phyloP scores from a whole-genome alignment of 78 protist genomes.

The Reticulomyxa filosa region DNA sequence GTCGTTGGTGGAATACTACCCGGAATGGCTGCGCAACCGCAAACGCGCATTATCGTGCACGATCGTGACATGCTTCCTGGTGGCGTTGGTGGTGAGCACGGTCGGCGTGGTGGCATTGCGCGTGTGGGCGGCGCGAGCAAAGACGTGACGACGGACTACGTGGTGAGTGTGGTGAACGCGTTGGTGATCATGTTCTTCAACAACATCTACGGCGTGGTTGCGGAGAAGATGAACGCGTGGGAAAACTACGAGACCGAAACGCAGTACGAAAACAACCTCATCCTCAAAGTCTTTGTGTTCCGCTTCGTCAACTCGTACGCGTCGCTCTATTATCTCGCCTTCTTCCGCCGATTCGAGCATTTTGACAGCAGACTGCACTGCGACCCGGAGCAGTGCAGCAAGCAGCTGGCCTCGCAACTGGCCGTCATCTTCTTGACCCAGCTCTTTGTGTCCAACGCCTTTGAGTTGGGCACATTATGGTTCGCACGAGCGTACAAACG shows the following conservation, averaged over 20 bases:
- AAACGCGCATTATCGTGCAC: not conserved
- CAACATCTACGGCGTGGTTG: not conserved
- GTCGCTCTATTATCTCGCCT: not conserved
- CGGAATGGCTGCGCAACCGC: not conserved
- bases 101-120: not conserved
- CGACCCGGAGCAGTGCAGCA: no score
- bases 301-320: conserved; percentile 3
- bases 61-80: not conserved
- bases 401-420: no score
- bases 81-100: not conserved
- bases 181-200: not conserved
- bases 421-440: no score
- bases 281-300: not conserved
- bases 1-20: not conserved
- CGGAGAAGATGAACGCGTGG: not conserved
- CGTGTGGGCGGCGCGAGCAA: not conserved
- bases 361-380: not conserved
- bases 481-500: not conserved
- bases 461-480: no score
- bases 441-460: no score
- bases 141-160: not conserved
- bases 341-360: not conserved
- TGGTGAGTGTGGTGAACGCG: not conserved
- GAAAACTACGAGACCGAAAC: conserved; percentile 4
- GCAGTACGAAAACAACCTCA: not conserved